Conservation (phyloP, 805 yeast genomes). For the Candida odintsovae region DNA sequence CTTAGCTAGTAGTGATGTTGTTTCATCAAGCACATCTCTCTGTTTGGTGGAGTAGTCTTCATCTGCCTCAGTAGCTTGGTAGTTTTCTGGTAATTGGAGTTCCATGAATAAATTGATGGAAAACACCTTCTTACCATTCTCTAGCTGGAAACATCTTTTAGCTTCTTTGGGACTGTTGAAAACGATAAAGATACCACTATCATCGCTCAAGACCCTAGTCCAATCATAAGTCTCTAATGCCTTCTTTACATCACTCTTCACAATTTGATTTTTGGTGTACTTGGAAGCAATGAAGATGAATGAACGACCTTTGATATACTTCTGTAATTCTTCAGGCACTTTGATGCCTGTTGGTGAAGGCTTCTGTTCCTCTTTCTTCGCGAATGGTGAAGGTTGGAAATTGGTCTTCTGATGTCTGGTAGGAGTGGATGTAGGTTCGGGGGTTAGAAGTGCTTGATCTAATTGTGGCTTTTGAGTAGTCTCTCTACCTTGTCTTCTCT, state of each 20-base stretch:
- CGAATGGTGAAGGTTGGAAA: neutral
- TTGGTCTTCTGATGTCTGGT: neutral
- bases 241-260: constrained; percentile 53
- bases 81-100: constrained; percentile 23
- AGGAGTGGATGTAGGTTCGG: neutral
- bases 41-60: constrained; percentile 4
- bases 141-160: constrained; percentile 49
- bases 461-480: neutral
- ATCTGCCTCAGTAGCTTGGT: constrained; percentile 15
- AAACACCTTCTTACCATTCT: constrained; percentile 50
- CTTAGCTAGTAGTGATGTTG: constrained; percentile 49
- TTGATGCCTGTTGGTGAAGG: constrained; percentile 5
- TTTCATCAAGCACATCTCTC: constrained; percentile 47
- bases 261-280: constrained; percentile 33
- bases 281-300: constrained; percentile 48
- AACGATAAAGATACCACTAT: constrained; percentile 63
- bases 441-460: neutral
- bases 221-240: constrained; percentile 56
- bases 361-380: neutral
- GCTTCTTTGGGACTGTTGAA: constrained; percentile 59
- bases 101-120: constrained; percentile 54
- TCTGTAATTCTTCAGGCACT: constrained; percentile 45
- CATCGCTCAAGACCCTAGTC: constrained; percentile 58
- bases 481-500: constrained; percentile 4
- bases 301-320: constrained; percentile 50